A percentile compares a stretch with the other conserved stretches of the same genome.
Conservation (phyloP, 2,329 filamentous ascomycete genomes). For the Aureobasidium sp. region DNA sequence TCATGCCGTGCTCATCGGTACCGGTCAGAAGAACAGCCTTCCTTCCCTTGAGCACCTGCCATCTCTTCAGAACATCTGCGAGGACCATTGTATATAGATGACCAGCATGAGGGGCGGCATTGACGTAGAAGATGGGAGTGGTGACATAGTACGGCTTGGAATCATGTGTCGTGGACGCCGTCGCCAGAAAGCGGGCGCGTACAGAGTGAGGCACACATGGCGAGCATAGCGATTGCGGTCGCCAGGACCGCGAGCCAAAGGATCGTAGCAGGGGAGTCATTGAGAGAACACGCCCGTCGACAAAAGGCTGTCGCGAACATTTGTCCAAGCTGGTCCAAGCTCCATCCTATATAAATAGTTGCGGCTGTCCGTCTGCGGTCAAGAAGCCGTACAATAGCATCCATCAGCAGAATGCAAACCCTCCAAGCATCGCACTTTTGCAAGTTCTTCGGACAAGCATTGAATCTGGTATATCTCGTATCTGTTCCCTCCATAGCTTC, state of each 20-base stretch:
- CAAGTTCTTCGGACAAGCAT: no score
- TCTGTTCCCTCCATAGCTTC: no score
- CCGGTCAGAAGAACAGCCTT: constrained; percentile 74
- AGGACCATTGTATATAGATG: constrained; percentile 92
- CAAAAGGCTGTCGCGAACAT: not conserved
- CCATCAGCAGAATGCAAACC: no score
- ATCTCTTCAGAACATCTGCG: constrained; percentile 84
- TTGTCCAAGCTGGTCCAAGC: not conserved
- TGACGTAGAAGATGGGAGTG: constrained; percentile 98
- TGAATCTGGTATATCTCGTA: no score
- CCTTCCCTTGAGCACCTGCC: constrained; percentile 67
- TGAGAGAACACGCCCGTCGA: not conserved
- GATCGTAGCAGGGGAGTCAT: constrained; percentile 26
- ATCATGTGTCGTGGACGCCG: constrained; percentile 10
- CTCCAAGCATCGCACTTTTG: no score
- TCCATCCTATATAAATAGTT: no score
- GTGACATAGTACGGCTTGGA: constrained; percentile 88
- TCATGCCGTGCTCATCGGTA: constrained; percentile 96
- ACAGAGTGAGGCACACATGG: not conserved
- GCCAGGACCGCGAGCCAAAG: constrained; percentile 25
- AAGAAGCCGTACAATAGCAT: no score
- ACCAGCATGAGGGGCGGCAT: constrained; percentile 93
- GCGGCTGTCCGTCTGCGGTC: no score
- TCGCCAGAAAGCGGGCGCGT: constrained; percentile 9
- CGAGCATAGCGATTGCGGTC: constrained; percentile 27